phyloP scores from a whole-genome alignment of 352 stramenopile genomes.

The Phytophthora ramorum region DNA sequence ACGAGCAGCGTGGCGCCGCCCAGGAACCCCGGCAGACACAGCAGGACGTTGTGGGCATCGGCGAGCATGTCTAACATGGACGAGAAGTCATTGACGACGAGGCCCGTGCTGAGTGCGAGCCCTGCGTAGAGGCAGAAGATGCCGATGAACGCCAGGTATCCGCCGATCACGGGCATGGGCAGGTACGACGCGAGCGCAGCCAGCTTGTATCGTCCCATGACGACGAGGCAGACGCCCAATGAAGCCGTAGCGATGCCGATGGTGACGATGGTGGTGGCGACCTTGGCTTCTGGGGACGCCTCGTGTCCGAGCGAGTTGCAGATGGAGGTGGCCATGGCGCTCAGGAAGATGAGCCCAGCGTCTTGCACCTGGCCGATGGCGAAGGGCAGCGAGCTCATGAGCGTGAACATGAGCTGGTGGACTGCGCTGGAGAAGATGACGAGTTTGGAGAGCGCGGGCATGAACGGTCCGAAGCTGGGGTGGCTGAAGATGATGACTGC shows the following conservation, averaged over 20 bases:
- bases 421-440: slow-evolving; percentile 95
- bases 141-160: slow-evolving; percentile 97
- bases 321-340: slow-evolving; percentile 92
- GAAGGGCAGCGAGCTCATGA: slow-evolving; percentile 94
- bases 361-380: slow-evolving; percentile 98
- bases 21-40: slow-evolving; percentile 85
- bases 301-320: slow-evolving; percentile 77
- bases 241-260: slow-evolving; percentile 91
- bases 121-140: slow-evolving; percentile 95
- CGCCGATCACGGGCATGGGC: slow-evolving; percentile 96
- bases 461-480: slow-evolving; percentile 84
- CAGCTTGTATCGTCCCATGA: slow-evolving; percentile 93
- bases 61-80: slow-evolving; percentile 71
- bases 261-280: slow-evolving; percentile 95
- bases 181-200: slow-evolving; percentile 95
- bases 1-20: slow-evolving; percentile 81
- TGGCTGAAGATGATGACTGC: slow-evolving; percentile 95
- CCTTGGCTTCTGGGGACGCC: slow-evolving; percentile 65
- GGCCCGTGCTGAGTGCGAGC: slow-evolving; percentile 27
- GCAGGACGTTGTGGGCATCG: slow-evolving; percentile 64
- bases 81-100: slow-evolving; percentile 76
- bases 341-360: slow-evolving; percentile 97
- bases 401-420: slow-evolving; percentile 92
- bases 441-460: slow-evolving; percentile 94
- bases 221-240: slow-evolving; percentile 93